phyloP scores from a whole-genome alignment of 2,329 filamentous ascomycete genomes.

The Neonectria magnoliae region DNA sequence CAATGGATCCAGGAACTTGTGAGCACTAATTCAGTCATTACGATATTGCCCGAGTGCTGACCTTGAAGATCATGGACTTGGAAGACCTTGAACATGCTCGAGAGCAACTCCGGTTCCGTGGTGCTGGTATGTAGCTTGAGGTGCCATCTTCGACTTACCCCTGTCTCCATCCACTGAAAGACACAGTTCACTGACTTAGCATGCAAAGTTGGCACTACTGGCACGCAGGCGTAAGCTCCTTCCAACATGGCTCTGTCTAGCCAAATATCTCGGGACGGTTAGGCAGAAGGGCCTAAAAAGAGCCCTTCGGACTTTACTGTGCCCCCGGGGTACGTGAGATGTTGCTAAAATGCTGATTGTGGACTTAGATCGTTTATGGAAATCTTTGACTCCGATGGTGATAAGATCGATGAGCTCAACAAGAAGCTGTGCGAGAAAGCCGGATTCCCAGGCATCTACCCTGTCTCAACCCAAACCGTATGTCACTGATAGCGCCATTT shows the following conservation, averaged over 20 bases:
- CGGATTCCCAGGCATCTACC: slow-evolving; percentile 23
- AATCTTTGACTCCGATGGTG: slow-evolving; percentile 21
- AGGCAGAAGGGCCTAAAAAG: no score
- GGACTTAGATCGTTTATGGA: slow-evolving; percentile 17
- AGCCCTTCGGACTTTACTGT: no score
- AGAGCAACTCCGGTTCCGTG: slow-evolving; percentile 19
- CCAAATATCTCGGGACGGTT: no score
- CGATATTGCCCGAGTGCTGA: neutral
- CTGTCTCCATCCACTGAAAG: neutral
- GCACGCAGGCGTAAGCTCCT: slow-evolving; percentile 25
- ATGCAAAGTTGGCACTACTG: slow-evolving; percentile 25
- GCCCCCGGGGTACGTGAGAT: neutral
- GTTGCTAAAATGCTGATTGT: neutral
- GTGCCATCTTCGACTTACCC: neutral
- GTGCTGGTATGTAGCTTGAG: slow-evolving; percentile 7
- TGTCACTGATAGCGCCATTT: neutral
- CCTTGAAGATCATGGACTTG: slow-evolving; percentile 23
- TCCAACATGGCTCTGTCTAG: no score
- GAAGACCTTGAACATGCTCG: slow-evolving; percentile 29
- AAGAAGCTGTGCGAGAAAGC: slow-evolving; percentile 25
- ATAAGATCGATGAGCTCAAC: slow-evolving; percentile 26
- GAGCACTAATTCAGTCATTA: neutral
- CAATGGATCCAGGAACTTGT: slow-evolving; percentile 32
- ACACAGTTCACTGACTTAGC: neutral
- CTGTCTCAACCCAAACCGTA: slow-evolving; percentile 30